phyloP scores from a whole-genome alignment of 179 eudicot species.

The Beta macrorhiza region DNA sequence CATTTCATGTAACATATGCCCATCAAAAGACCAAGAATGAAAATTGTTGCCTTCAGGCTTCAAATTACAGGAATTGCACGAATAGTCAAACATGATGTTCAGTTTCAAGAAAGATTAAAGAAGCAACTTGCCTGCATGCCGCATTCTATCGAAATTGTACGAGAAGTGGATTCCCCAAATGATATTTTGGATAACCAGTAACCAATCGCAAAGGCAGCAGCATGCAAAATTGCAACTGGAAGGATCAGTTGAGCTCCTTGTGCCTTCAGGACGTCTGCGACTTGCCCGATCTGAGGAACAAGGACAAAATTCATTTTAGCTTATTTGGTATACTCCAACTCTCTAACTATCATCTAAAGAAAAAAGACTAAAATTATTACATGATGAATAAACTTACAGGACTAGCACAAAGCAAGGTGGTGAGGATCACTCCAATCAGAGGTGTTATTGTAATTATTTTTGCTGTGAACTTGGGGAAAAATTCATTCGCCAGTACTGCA shows the following conservation, averaged over 20 bases:
- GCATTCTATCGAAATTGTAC: slow-evolving; percentile 96
- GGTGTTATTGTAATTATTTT: slow-evolving; percentile 86
- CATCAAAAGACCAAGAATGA: not conserved
- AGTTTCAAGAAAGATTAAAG: not conserved
- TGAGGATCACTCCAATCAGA: slow-evolving; percentile 85
- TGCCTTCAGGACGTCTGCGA: slow-evolving; percentile 81
- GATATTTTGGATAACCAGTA: slow-evolving; percentile 72
- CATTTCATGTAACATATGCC: not conserved
- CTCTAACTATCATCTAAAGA: not conserved
- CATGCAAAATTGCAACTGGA: slow-evolving; percentile 86
- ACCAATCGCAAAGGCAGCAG: slow-evolving; percentile 84
- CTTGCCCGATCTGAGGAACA: slow-evolving; percentile 82
- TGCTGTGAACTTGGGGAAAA: slow-evolving; percentile 87
- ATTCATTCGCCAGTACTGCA: slow-evolving; percentile 79
- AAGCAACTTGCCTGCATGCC: slow-evolving; percentile 86
- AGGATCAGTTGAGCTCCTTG: slow-evolving; percentile 83
- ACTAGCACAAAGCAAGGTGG: slow-evolving; percentile 97
- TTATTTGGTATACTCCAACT: not conserved
- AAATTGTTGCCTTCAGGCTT: not conserved
- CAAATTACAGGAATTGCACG: not conserved
- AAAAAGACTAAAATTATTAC: not conserved
- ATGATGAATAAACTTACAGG: slow-evolving; percentile 59
- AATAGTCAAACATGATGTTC: not conserved
- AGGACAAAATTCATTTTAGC: not conserved
- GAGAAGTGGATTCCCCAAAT: slow-evolving; percentile 97